Conservation (phyloP, 1,284 basidiomycete species). For the Earliella scabrosa region DNA sequence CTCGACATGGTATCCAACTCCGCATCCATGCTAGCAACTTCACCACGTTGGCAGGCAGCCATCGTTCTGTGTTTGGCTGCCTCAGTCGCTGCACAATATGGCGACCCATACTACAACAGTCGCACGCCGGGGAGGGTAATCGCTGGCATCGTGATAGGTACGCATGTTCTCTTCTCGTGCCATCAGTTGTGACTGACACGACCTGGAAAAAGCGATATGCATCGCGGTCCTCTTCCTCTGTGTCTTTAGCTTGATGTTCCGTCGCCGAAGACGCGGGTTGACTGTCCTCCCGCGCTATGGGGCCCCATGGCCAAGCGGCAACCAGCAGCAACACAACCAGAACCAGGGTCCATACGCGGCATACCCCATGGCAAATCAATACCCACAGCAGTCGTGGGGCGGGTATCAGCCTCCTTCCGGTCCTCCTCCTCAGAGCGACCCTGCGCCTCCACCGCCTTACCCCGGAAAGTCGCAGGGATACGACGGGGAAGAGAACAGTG, state of each 20-base stretch:
- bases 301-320: background rate
- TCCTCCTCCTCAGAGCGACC: conserved; percentile 5
- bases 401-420: conserved; percentile 7
- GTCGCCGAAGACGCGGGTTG: conserved; percentile 15
- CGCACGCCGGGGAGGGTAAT: conserved; percentile 15
- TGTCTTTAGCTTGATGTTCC: conserved; percentile 13
- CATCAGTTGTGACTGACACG: background rate
- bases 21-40: background rate
- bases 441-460: conserved; percentile 23
- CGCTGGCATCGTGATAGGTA: conserved; percentile 24
- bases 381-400: conserved; percentile 4
- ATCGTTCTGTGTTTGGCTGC: conserved; percentile 17
- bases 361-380: conserved; percentile 9
- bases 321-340: conserved; percentile 1
- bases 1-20: background rate
- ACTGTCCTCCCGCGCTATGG: conserved; percentile 13
- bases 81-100: conserved; percentile 16
- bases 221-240: conserved; percentile 18
- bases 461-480: conserved; percentile 15
- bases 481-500: conserved; percentile 16
- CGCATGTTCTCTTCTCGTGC: background rate
- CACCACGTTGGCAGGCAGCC: background rate
- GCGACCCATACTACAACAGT: conserved; percentile 1
- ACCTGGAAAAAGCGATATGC: conserved; percentile 12
- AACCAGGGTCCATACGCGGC: conserved; percentile 14